Evolutionary conservation across 371 early-diverging fungal genomes (phyloP), one percentile per base, ranked within the genome.

Genomic region (Syncephalastrum monosporum): DNA sequence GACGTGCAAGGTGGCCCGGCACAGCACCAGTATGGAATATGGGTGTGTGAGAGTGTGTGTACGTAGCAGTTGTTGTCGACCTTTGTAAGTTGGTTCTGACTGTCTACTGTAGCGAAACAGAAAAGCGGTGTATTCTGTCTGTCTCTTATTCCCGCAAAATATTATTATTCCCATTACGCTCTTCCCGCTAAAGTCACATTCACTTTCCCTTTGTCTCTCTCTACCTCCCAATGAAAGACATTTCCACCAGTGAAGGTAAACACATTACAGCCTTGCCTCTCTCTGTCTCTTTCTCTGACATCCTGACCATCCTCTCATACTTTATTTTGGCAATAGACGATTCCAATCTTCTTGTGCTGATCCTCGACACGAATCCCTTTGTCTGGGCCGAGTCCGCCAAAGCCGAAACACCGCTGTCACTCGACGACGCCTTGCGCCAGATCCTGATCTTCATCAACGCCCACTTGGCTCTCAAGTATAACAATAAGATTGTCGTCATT

Each of bases 361-460:
- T 91, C 41, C 67, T 92, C 48, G 93, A 91, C 61, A 85, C 86
- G 21, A 91, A 91, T 69, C 87, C 90, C 7, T 81, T 87, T 52
- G 82, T 83, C 15, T 92, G 93, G 93, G 76, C 72, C 4, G 68
- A 71, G 50, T 76, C 79, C 15, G 64, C 77, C 14, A 81, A 80
- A 48, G 68, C 81, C 7, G 57, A 69, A 1, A 60, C 69, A 17
- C 82, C 86, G 29, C 74, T 89, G 7, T 68, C 84, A 0, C 72
- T 93, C 7, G 82, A 78, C 65, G 69, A 81, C 52, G 90, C 89
- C 0, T 64, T 94, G 16, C 84, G 85, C 49, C 94, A 94, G 56
- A 70, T 91, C 15, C 63, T 93, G 7, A 77, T 92, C 8, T 94
- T 92, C 60, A 82, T 94, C 55, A 93, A 95, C 66, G 93, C 95